phyloP scores from a whole-genome alignment of 495 filamentous ascomycete species.

The Aspergillus affinis region DNA sequence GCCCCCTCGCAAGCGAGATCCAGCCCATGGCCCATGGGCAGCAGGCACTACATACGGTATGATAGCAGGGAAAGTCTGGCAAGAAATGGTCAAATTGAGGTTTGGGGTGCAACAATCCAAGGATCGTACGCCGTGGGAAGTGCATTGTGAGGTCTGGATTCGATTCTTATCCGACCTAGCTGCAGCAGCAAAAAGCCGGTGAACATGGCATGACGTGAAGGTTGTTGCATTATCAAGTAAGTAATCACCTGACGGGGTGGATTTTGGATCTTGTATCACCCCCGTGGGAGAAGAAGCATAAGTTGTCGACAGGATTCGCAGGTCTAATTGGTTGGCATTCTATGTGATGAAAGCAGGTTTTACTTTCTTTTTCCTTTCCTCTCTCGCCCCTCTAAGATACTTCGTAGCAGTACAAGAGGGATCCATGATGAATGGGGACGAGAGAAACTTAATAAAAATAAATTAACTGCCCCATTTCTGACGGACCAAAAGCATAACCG shows the following conservation, averaged over 20 bases:
- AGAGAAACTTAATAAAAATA: too few relatives aligned
- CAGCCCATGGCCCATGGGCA: background rate
- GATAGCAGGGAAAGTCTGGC: too few relatives aligned
- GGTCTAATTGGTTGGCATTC: too few relatives aligned
- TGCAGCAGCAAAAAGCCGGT: background rate
- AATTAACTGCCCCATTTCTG: too few relatives aligned
- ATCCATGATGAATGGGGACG: too few relatives aligned
- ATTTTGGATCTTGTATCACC: background rate
- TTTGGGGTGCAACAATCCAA: background rate
- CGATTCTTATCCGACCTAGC: too few relatives aligned
- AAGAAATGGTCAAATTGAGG: too few relatives aligned
- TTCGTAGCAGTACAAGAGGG: background rate
- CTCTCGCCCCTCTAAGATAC: background rate
- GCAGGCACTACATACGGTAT: too few relatives aligned
- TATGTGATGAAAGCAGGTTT: background rate
- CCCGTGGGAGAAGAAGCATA: too few relatives aligned
- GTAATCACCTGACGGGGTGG: background rate
- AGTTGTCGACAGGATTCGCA: too few relatives aligned
- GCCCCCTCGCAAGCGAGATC: slow-evolving; percentile 9
- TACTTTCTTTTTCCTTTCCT: background rate
- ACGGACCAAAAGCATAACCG: too few relatives aligned
- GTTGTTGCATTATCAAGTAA: background rate
- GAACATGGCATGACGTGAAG: background rate
- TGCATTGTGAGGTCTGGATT: slow-evolving; percentile 9
- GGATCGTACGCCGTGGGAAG: slow-evolving; percentile 8